phyloP scores from a whole-genome alignment of 371 early-diverging fungal species.

The Mucor piriformis region DNA sequence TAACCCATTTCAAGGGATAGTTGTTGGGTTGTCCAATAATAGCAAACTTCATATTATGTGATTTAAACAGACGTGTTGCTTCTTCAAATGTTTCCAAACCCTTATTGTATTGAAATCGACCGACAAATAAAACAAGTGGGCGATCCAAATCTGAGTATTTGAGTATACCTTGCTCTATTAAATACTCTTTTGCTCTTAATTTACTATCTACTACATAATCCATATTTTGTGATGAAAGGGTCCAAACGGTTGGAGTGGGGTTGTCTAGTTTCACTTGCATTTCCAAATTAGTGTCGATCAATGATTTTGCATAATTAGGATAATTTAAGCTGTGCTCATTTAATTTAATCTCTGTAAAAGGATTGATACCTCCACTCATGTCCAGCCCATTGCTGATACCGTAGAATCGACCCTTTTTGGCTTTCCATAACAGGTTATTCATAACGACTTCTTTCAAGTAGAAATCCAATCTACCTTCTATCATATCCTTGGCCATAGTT shows the following conservation, averaged over 20 bases:
- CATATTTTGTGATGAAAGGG: conserved; percentile 20
- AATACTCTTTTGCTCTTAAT: conserved; percentile 55
- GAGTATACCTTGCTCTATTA: conserved; percentile 51
- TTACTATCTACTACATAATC: conserved; percentile 52
- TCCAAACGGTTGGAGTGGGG: conserved; percentile 20
- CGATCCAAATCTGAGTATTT: conserved; percentile 45
- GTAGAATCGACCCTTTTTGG: conserved; percentile 51
- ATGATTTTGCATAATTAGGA: conserved; percentile 38
- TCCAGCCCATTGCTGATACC: conserved; percentile 73
- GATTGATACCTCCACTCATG: conserved; percentile 47
- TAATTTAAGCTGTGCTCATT: conserved; percentile 38
- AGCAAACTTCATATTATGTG: conserved; percentile 53
- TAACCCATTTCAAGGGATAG: conserved; percentile 50
- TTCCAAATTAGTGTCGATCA: conserved; percentile 22
- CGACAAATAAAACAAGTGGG: conserved; percentile 61
- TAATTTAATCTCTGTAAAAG: conserved; percentile 52
- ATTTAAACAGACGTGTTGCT: conserved; percentile 40
- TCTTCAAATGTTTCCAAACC: conserved; percentile 56
- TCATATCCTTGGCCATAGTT: conserved; percentile 62
- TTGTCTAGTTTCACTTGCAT: neutral
- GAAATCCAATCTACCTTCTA: conserved; percentile 62
- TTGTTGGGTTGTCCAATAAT: conserved; percentile 67
- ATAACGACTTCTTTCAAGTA: conserved; percentile 66
- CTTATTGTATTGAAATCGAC: conserved; percentile 68
- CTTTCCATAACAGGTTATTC: conserved; percentile 53